Evolutionary conservation across 2,329 filamentous ascomycete genomes (phyloP).

Genomic region (Apiospora hydei): DNA sequence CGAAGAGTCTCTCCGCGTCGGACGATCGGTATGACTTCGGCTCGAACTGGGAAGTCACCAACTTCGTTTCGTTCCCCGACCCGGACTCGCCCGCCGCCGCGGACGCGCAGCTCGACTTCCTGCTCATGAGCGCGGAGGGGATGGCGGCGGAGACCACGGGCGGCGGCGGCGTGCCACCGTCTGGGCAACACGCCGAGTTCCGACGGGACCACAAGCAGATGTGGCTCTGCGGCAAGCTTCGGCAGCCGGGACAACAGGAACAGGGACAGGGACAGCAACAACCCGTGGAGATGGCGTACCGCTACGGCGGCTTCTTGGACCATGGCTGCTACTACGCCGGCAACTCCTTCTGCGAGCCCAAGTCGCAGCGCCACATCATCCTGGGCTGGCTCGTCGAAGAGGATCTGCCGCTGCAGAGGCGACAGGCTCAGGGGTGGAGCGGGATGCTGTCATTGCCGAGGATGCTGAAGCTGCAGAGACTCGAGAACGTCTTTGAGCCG

Average conservation of each 20-base stretch:
- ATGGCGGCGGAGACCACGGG: neutral
- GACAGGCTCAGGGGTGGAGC: constrained; percentile 2
- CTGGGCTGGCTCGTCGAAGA: constrained; percentile 4
- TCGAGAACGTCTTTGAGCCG: neutral
- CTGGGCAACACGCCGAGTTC: neutral
- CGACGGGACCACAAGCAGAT: constrained; percentile 7
- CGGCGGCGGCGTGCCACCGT: no score
- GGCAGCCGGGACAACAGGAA: neutral
- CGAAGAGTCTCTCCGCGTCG: neutral
- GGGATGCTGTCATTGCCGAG: neutral
- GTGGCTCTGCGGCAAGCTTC: neutral
- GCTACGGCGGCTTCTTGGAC: neutral
- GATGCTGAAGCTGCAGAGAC: constrained; percentile 3
- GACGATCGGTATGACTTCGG: neutral
- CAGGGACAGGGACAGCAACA: neutral
- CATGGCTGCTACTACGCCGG: neutral
- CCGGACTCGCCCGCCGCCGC: neutral
- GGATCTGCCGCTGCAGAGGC: neutral
- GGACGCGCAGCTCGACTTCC: neutral
- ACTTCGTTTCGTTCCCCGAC: neutral
- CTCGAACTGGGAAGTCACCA: neutral
- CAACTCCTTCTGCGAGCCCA: neutral
- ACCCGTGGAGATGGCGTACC: neutral
- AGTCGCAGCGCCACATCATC: neutral
- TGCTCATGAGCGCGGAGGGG: neutral